Percentiles rank a stretch among this genome's conserved stretches.
These are phyloP conservation scores for Colletotrichum limetticola DNA, from an alignment of 2,329 filamentous ascomycete genomes.

Conservation along the genomic window DNA sequence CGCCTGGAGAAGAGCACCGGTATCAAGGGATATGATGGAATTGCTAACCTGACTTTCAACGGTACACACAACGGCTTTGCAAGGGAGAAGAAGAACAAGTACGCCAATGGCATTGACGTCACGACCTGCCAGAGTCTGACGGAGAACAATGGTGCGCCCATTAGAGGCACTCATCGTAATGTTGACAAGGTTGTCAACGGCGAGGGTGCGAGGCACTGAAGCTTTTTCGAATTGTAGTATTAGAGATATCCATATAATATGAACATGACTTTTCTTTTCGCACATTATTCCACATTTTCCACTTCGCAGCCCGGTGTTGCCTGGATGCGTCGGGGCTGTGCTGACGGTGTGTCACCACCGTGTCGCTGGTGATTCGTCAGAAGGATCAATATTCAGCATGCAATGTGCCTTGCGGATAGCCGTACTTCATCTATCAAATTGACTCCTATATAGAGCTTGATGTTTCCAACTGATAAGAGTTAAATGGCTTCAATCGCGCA, in stretches of 20 bases:
- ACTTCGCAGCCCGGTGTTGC: not conserved
- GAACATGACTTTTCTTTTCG: not conserved
- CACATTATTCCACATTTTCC: not conserved
- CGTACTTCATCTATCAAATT: not conserved
- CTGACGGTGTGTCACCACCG: not conserved
- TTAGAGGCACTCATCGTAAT: not conserved
- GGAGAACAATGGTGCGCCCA: constrained; percentile 18
- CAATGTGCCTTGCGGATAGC: not conserved
- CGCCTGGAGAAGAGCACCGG: constrained; percentile 72
- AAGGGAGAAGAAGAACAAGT: constrained; percentile 54
- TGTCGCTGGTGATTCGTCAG: not conserved
- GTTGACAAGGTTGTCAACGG: not conserved
- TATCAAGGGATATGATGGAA: constrained; percentile 68
- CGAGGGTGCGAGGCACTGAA: not conserved
- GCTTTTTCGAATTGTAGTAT: not conserved
- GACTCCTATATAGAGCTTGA: not conserved
- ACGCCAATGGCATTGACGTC: constrained; percentile 60
- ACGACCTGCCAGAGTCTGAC: not conserved
- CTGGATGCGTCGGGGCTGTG: constrained; percentile 18
- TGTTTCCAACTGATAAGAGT: not conserved
- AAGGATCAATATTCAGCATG: not conserved
- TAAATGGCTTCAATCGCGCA: not conserved
- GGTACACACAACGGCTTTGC: constrained; percentile 71
- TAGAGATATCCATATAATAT: not conserved
- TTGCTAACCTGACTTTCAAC: constrained; percentile 65